Base-by-base conservation (phyloP, 192 early-diverging fungal species). In the Coemansia sp. region DNA sequence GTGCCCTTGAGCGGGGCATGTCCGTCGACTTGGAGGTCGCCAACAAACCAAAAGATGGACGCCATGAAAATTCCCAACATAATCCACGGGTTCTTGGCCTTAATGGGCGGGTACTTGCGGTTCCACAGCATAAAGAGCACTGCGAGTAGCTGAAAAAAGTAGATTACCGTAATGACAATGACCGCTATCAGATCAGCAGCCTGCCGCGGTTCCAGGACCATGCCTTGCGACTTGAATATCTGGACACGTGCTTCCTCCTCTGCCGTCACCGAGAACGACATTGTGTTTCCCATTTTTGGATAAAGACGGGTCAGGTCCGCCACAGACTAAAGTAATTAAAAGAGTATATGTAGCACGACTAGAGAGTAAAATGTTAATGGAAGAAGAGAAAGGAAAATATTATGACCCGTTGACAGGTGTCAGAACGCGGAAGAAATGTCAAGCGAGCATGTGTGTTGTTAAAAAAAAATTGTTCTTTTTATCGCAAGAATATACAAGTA, bases 101-200 rank as follows among this genome's bases (percentile, higher is more conserved):
- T 86, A n/a, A 86, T 70, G 27, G 85, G 85, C 63, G 85, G 72
- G 65, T 82, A 86, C 59, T 71, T 75, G 63, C 80, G 77, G 67
- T 86, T 82, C 65, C 59, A 71, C 1, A 86, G 41, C n/a, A 79
- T 60, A 43, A 75, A 86, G 1, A 27, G 46, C 11, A 76, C 57
- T 1, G 77, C 70, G 3, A 70, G 12, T 15, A 82, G 57, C 62
- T 86, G 61, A 16, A 79, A 2, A 42, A 76, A 61, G 54, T 82
- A 84, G 31, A 34, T 7, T 12, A 34, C 31, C 31, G 57, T 18
- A n/a, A 60, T 60, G 29, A 34, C 16, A 0, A 72, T 67, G 0
- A 77, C 51, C 69, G 75, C 66, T 2, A 69, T 54, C 2, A 67
- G 12, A 46, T 82, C 80, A 0, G 40, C 72, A 2, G 16, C 43